Percentiles rank a stretch among this genome's conserved stretches.
These are phyloP conservation scores for Phytophthora fragariae DNA, from an alignment of 352 stramenopile genomes.

Conservation along the genomic window DNA sequence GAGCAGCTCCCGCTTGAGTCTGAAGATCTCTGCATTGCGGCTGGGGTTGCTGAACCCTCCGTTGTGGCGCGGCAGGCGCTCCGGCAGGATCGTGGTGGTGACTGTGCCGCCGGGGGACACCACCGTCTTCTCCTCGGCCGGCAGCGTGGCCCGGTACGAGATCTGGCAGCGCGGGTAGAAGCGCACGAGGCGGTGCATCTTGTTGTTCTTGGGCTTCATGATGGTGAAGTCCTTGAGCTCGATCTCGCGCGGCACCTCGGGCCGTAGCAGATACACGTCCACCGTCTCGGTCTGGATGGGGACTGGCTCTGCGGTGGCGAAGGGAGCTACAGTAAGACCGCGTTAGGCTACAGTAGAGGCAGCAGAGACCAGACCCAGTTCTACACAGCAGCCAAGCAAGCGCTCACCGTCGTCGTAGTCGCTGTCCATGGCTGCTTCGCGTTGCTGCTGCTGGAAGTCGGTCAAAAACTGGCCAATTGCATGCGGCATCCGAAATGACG, in stretches of 20 bases:
- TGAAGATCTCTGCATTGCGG: conserved; percentile 72
- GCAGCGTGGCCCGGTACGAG: conserved; percentile 69
- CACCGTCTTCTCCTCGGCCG: conserved; percentile 64
- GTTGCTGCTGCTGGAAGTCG: not conserved
- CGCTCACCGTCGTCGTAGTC: conserved; percentile 32
- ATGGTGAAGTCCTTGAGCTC: conserved; percentile 86
- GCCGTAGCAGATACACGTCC: conserved; percentile 77
- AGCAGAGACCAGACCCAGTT: not conserved
- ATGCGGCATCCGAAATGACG: too few relatives aligned
- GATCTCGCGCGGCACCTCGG: conserved; percentile 66
- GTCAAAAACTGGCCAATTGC: too few relatives aligned
- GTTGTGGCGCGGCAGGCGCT: conserved; percentile 65
- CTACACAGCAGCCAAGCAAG: not conserved
- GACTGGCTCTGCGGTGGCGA: conserved; percentile 16
- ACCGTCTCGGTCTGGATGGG: conserved; percentile 62
- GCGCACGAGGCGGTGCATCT: conserved; percentile 73
- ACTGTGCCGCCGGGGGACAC: conserved; percentile 61
- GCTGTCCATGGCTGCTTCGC: conserved; percentile 23
- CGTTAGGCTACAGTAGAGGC: not conserved
- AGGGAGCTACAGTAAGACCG: conserved; percentile 6
- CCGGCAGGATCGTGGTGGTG: conserved; percentile 52
- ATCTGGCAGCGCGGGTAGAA: conserved; percentile 78
- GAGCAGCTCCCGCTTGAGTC: conserved; percentile 70
- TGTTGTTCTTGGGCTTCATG: conserved; percentile 86
- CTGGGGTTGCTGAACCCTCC: conserved; percentile 80